Evolutionary conservation across 1,139 yeast genomes (phyloP), one percentile per base, ranked within the genome.

Genomic region (Lodderomyces oxycetoniae): DNA sequence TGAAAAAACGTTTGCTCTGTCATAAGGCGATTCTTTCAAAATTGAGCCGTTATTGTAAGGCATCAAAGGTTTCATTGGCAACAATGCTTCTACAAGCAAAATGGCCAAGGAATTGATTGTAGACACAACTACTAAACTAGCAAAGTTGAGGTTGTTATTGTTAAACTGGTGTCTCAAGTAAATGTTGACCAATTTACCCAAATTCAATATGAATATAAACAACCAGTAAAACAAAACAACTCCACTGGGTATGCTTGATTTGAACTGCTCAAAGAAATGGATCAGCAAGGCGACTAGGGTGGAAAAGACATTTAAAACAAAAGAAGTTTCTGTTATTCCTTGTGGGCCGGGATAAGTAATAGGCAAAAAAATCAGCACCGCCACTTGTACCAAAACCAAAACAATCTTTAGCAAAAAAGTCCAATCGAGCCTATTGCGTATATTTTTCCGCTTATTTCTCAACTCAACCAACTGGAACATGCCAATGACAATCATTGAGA

Each of bases 1-100:
- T 12, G 94, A 78, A 50, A 89, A 88, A 16, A 88, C 63, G 52
- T 89, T 84, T 9, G 99, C 95, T 24, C 62, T 61, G 49, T 89
- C 97, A 43, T 74, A 79, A 3, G 96, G 95, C 43, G 71, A 55
- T 2, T 39, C 35, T 35, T 65, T 69, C 7, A 11, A 6, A 14
- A 14, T 16, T 22, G 59, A 54, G 22, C 65, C 50, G n/a, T 67
- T 62, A 33, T 66, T 67, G 37, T 59, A 55, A 12, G 68, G 56
- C 11, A 63, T 49, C 42, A 44, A 33, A 54, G 77, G 53, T 25
- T 36, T 35, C 55, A 71, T 45, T 65, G 80, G 59, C 24, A 63
- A 50, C 17, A 67, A 49, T 43, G 73, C 59, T 50, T 85, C 94
- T 21, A 80, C 45, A 4, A 67, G 24, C 22, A 86, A 61, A 2